Evolutionary conservation across 768 basidiomycete species (phyloP).

Genomic region (Boletus eberwhitei): DNA sequence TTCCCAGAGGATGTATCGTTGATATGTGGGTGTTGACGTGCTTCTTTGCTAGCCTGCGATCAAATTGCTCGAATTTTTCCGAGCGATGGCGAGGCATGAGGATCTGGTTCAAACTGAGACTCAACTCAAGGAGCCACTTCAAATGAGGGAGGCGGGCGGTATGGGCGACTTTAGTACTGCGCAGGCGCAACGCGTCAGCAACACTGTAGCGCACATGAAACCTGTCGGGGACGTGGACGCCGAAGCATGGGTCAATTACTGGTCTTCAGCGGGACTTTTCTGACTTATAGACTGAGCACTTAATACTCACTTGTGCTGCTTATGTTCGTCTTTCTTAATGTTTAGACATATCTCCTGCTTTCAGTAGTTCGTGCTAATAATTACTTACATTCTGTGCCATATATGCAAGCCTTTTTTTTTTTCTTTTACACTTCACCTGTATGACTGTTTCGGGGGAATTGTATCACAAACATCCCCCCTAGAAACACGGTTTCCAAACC

Average conservation of each 20-base stretch:
- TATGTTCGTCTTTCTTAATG: no score
- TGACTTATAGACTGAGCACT: neutral
- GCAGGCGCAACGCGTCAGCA: conserved; percentile 11
- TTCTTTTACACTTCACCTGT: neutral
- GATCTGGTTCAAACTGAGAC: neutral
- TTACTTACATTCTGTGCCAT: neutral
- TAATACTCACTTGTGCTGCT: neutral
- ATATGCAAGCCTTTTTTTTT: neutral
- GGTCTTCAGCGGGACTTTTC: conserved; percentile 15
- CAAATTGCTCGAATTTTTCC: conserved; percentile 32
- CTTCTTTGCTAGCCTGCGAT: conserved; percentile 27
- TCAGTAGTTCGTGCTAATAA: no score
- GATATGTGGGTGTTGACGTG: neutral
- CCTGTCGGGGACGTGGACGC: conserved; percentile 14
- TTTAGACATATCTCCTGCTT: neutral
- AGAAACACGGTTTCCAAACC: neutral
- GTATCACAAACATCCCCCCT: neutral
- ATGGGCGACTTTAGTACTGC: conserved; percentile 4
- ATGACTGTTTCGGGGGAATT: neutral
- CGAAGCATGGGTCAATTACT: conserved; percentile 19
- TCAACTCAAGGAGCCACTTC: neutral
- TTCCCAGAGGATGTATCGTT: neutral
- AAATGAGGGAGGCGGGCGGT: conserved; percentile 2
- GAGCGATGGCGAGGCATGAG: conserved; percentile 7
- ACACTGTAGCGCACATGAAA: conserved; percentile 10